Conservation (phyloP, 139 green algal genomes). For the Coccomyxa sp. region DNA sequence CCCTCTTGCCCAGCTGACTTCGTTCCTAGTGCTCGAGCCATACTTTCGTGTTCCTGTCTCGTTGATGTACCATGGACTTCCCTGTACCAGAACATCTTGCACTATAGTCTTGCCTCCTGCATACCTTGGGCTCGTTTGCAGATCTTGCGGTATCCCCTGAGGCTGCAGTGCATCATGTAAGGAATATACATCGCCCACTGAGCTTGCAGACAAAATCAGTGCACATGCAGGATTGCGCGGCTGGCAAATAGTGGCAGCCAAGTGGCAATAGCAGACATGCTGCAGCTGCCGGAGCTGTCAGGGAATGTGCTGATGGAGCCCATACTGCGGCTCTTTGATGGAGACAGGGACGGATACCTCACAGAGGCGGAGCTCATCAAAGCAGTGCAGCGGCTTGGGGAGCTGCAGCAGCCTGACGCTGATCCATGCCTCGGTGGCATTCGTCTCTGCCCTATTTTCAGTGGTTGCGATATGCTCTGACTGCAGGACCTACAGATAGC, state of each 20-base stretch:
- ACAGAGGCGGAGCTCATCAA: neutral
- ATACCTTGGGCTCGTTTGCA: no score
- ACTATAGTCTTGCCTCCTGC: neutral
- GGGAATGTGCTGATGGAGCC: neutral
- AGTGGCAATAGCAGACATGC: neutral
- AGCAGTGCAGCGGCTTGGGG: neutral
- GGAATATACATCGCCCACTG: neutral
- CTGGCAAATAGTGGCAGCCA: neutral
- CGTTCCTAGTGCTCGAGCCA: neutral
- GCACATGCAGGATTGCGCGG: neutral
- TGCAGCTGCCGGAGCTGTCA: neutral
- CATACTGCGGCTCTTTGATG: neutral
- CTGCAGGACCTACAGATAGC: no score
- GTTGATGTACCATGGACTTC: neutral
- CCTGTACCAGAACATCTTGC: neutral
- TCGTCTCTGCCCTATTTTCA: no score
- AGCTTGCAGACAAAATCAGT: neutral
- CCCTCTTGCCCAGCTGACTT: neutral
- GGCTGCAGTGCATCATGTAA: neutral
- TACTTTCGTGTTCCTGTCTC: neutral
- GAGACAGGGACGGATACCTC: neutral
- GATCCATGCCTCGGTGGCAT: no score
- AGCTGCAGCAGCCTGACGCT: no score
- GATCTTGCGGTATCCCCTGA: no score
- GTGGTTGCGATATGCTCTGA: no score